These are phyloP conservation scores for Nakazawaea holstii DNA, from an alignment of 805 yeast genomes.

Conservation along the genomic window DNA sequence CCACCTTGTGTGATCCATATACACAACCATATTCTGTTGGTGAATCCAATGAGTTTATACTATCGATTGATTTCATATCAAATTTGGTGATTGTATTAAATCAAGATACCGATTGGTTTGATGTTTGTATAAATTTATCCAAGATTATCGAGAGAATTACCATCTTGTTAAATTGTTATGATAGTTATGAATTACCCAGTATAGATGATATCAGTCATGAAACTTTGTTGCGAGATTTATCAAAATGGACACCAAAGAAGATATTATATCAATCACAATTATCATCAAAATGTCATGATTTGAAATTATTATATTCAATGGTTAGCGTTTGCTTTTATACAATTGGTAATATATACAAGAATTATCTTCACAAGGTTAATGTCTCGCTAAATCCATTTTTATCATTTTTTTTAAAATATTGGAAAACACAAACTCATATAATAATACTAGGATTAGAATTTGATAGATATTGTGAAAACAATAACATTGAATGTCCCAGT, in stretches of 20 bases:
- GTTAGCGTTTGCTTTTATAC: conserved; percentile 35
- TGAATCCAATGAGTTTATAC: conserved; percentile 33
- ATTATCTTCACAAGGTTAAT: conserved; percentile 24
- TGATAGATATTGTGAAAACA: conserved; percentile 44
- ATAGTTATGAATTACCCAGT: conserved; percentile 34
- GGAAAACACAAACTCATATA: conserved; percentile 63
- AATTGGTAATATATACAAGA: conserved; percentile 36
- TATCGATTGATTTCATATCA: conserved; percentile 53
- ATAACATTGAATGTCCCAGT: conserved; percentile 19
- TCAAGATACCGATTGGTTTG: conserved; percentile 19
- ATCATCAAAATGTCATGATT: conserved; percentile 28
- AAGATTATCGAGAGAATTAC: conserved; percentile 28
- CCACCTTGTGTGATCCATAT: conserved; percentile 50
- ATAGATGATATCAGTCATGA: conserved; percentile 35
- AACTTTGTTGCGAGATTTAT: conserved; percentile 26
- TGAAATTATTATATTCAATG: conserved; percentile 41
- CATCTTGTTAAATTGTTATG: conserved; percentile 34
- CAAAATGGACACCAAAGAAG: conserved; percentile 33
- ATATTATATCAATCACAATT: conserved; percentile 18
- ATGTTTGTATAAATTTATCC: conserved; percentile 20
- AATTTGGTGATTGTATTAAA: conserved; percentile 43
- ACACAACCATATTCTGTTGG: conserved; percentile 68
- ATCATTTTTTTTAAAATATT: conserved; percentile 48
- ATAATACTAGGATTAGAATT: conserved; percentile 57
- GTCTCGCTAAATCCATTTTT: conserved; percentile 57